phyloP scores from a whole-genome alignment of 345 rosid genomes.

The Populus nigra region DNA sequence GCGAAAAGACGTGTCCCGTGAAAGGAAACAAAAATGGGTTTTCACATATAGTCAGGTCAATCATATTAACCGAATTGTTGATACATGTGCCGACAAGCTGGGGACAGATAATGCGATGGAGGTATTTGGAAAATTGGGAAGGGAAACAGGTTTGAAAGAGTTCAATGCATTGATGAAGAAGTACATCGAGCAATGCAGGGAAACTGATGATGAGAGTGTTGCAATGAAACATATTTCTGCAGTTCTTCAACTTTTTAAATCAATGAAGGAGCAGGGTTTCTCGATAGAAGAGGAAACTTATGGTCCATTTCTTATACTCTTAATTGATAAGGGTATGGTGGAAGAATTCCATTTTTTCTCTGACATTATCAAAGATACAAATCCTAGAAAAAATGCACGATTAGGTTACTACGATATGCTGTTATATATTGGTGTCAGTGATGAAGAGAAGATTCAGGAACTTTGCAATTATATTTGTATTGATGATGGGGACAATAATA shows the following conservation, averaged over 20 bases:
- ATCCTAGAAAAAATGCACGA: slow-evolving; percentile 36
- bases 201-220: slow-evolving; percentile 40
- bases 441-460: slow-evolving; percentile 55
- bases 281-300: slow-evolving; percentile 52
- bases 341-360: slow-evolving; percentile 52
- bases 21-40: slow-evolving; percentile 56
- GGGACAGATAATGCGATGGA: slow-evolving; percentile 49
- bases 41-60: slow-evolving; percentile 30
- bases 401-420: slow-evolving; percentile 88
- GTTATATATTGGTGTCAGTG: slow-evolving; percentile 46
- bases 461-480: slow-evolving; percentile 39
- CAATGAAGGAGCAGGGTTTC: slow-evolving; percentile 76
- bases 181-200: slow-evolving; percentile 51
- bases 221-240: slow-evolving; percentile 40
- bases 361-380: slow-evolving; percentile 37
- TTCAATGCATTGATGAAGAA: slow-evolving; percentile 52
- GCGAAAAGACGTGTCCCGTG: slow-evolving; percentile 51
- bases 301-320: slow-evolving; percentile 60
- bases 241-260: slow-evolving; percentile 42
- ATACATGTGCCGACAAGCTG: slow-evolving; percentile 40
- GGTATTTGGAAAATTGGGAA: slow-evolving; percentile 51
- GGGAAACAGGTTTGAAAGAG: slow-evolving; percentile 62
- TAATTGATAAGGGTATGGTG: slow-evolving; percentile 64
- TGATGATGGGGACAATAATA: slow-evolving; percentile 24
- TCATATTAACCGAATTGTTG: slow-evolving; percentile 38